Evolutionary conservation across 306 rosid species (phyloP), one percentile per base, ranked within the genome.

Genomic region (Quercus engelmannii): DNA sequence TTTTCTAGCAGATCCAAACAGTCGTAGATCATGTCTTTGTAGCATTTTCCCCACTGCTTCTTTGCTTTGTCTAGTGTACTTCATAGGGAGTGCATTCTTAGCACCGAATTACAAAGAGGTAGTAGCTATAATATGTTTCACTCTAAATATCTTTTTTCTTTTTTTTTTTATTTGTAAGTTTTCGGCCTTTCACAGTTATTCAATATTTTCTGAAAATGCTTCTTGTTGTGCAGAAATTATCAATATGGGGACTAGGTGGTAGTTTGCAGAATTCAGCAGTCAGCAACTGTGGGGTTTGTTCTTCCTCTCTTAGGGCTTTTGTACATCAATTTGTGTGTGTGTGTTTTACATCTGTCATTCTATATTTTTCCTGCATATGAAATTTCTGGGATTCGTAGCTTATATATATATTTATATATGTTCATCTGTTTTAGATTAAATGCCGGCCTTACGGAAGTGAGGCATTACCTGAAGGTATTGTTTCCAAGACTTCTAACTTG

Each of bases 371-470:
- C 21, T 35, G 13, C 58, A 7, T 62, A 73, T 69, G 25, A 67
- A 38, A 12, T 61, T 54, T 43, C 68, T 73, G 14, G 26, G 65
- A 2, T 76, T 81, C 72, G 18, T 71, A 77, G 63, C 84, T 6
- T 6, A 6, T 35, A 35, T 35, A 35, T 31, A 31, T 35, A 6
- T 35, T 84, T 77, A 69, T 75, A 59, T 41, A 55, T 84, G 71
- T 87, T 81, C 83, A 62, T 83, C 63, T 80, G 74, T 88, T 83
- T 83, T 86, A 90, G 97, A 85, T 85, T 67, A 87, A 84, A 63
- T 82, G 88, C 86, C 85, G 88, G 83, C 95, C 97, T 72, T 73
- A 20, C 59, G 99, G 97, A 79, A 91, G 96, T 56, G 92, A 91
- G 82, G 84, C 91, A 46, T 88, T 95, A 76, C 99, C 99, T 63